Evolutionary conservation across 306 rosid genomes (phyloP).

Genomic region (Trifolium fragiferum): DNA sequence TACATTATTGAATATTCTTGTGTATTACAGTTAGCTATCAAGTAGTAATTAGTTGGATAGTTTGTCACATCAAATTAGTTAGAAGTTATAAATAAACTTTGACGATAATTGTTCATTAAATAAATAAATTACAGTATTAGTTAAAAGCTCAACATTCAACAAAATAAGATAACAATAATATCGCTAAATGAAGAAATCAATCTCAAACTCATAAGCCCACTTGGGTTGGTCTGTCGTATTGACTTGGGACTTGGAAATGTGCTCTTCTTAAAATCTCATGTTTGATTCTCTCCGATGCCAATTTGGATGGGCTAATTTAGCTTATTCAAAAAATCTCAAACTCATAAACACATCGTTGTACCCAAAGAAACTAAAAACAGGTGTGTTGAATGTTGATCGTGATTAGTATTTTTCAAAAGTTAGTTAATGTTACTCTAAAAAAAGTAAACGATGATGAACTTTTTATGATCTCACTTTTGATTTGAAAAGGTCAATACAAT

Average conservation of each 20-base stretch:
- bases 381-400: no score
- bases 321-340: no score
- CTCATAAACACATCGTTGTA: not conserved
- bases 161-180: not conserved
- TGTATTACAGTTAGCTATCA: not conserved
- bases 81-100: not conserved
- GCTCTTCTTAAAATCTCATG: no score
- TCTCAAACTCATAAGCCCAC: not conserved
- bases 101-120: no score
- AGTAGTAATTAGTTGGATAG: not conserved
- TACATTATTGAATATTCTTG: not conserved
- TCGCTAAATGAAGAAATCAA: not conserved
- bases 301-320: no score
- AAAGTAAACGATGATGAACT: not conserved
- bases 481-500: not conserved
- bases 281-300: no score
- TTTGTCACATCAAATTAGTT: not conserved
- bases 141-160: not conserved
- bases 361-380: not conserved
- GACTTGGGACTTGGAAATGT: no score
- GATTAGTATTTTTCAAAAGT: not conserved
- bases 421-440: not conserved
- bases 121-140: no score
- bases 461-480: not conserved
- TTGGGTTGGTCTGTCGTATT: no score